Conservation (phyloP, 371 early-diverging fungal genomes). For the Mucor lusitanicus region DNA sequence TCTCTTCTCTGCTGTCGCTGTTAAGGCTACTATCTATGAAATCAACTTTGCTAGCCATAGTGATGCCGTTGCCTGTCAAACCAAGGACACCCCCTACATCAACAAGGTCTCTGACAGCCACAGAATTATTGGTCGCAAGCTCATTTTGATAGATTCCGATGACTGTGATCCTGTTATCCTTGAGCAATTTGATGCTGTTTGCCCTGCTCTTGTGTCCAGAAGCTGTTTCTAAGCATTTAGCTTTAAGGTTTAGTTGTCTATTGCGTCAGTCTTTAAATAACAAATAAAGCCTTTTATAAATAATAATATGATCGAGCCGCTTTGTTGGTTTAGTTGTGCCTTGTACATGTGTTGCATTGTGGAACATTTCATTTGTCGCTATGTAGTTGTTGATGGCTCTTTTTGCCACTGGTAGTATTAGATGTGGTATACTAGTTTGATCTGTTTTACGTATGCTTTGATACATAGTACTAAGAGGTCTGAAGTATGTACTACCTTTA, state of each 20-base stretch:
- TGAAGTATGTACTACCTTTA: neutral
- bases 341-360: neutral
- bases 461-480: neutral
- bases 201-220: neutral
- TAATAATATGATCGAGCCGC: neutral
- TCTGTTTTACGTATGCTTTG: neutral
- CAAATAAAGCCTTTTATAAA: neutral
- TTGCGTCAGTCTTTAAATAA: neutral
- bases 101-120: neutral
- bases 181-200: neutral
- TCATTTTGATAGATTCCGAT: neutral
- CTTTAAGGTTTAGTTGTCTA: neutral
- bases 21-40: neutral
- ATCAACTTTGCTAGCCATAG: neutral
- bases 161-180: neutral
- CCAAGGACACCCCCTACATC: neutral
- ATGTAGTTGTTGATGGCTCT: neutral
- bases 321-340: neutral
- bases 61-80: neutral
- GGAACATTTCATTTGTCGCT: neutral
- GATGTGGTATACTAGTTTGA: no score
- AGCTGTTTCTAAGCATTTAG: neutral
- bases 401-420: neutral
- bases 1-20: neutral
- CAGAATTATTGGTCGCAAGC: neutral